Base-by-base conservation (phyloP, 2,329 filamentous ascomycete species). In the Hypoxylon sp. region DNA sequence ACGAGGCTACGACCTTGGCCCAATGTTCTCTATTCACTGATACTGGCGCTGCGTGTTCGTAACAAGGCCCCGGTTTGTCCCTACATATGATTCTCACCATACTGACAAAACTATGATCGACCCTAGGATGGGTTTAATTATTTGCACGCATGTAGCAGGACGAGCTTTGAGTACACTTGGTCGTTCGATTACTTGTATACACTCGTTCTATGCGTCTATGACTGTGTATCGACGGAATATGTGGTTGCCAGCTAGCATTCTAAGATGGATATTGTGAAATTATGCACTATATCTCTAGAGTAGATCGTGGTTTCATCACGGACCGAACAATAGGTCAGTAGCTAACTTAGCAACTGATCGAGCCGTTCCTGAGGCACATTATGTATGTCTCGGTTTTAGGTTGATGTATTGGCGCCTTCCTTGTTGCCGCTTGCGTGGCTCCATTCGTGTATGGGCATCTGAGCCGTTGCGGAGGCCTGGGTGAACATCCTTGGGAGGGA, bases 121-220 rank as follows among this genome's bases (percentile, higher is more conserved):
- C 61, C 16, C 63, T 45, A 12, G 66, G 59, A 64, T 66, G 20
- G n/a, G 60, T 61, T 61, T 58, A 32, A 68, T 55, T 49, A 46
- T 49, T 51, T 61, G 53, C 56, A 14, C 38, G 40, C 53, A n/a
- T 32, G 36, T 20, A 32, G 53, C 32, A 53, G 45, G 16, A 51
- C 40, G 16, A 24, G 49, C 14, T 52, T 28, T 46, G 12, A 38
- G 46, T 28, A 56, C 20, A 45, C 38, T 48, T 48, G 14, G 48
- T 63, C 50, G 45, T 59, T 52, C 36, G 53, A 56, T 52, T 40
- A 33, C 38, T 22, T 52, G 36, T 16, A 32, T 50, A n/a, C 18
- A 51, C 32, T 20, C 16, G 14, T 24, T 26, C n/a, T 28, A 51
- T 16, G 28, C 33, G 11, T 40, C 12, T 12, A 42, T 38, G 11